Evolutionary conservation across 164 flowering plant genomes (phyloP).

Genomic region (Vitis labrusca): DNA sequence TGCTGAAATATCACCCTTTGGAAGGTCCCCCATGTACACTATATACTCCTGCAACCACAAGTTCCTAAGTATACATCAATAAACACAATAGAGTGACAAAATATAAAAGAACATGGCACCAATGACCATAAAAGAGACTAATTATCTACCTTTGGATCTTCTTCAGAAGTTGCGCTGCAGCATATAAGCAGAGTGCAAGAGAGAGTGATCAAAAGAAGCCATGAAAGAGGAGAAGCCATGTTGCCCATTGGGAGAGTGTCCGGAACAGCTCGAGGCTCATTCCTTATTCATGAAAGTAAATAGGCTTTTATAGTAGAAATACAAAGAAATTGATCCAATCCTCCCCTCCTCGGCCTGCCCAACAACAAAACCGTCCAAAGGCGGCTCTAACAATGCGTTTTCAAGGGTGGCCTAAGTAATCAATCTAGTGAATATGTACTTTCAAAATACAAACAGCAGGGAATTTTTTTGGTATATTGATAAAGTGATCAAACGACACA

Average conservation of each 20-base stretch:
- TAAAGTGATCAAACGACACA: too few species aligned
- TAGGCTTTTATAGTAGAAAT: neutral
- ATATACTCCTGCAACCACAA: too few species aligned
- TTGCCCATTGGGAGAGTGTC: neutral
- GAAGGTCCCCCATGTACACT: too few species aligned
- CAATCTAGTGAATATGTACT: too few species aligned
- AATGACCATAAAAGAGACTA: neutral
- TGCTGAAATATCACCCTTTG: too few species aligned
- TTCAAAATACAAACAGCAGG: too few species aligned
- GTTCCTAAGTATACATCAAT: too few species aligned
- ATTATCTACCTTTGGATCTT: neutral
- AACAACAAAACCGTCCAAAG: slow-evolving; percentile 1
- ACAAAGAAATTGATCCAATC: neutral
- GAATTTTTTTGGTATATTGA: too few species aligned
- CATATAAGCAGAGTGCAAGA: neutral
- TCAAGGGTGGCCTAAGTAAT: too few species aligned
- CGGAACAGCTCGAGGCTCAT: neutral
- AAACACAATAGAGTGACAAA: too few species aligned
- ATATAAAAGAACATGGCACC: neutral
- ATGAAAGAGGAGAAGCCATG: neutral
- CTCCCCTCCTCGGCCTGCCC: neutral
- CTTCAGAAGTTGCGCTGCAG: slow-evolving; percentile 1
- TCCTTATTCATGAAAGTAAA: too few species aligned
- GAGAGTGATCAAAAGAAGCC: neutral
- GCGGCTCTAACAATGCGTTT: neutral